These are phyloP conservation scores for Syzygium jambos DNA, from an alignment of 345 rosid species.

Conservation along the genomic window DNA sequence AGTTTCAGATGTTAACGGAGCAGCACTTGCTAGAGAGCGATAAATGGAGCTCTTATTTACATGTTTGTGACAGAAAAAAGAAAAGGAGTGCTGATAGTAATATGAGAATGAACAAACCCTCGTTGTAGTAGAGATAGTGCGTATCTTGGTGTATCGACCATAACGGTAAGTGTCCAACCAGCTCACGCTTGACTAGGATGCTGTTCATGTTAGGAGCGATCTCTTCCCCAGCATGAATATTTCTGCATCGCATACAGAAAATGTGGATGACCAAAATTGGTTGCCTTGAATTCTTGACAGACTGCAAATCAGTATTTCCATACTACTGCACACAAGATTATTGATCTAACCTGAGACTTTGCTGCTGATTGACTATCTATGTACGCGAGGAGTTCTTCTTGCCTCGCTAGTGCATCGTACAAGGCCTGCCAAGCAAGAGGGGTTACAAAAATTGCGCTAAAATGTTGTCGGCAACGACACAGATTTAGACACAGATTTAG, in stretches of 20 bases:
- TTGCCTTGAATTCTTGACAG: not conserved
- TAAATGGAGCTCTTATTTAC: not conserved
- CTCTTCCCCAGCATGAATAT: constrained; percentile 1
- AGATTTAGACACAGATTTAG: not conserved
- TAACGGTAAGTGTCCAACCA: not conserved
- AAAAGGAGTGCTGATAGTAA: not conserved
- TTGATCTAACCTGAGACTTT: constrained; percentile 36
- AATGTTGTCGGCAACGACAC: not conserved
- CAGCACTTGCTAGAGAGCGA: not conserved
- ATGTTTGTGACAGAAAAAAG: not conserved
- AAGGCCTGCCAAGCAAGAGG: constrained; percentile 42
- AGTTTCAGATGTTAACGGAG: not conserved
- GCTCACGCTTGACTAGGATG: not conserved
- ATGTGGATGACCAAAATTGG: not conserved
- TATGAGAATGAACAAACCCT: not conserved
- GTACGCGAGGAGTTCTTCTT: constrained; percentile 85
- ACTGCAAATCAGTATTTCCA: not conserved
- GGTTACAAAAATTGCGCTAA: not conserved
- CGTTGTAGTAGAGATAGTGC: not conserved
- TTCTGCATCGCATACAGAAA: not conserved
- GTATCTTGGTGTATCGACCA: not conserved
- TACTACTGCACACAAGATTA: not conserved
- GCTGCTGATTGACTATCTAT: constrained; percentile 52
- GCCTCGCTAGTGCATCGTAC: constrained; percentile 70
- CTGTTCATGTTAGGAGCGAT: not conserved